Evolutionary conservation across 2,329 filamentous ascomycete genomes (phyloP).

Genomic region (Aspergillus sp.): DNA sequence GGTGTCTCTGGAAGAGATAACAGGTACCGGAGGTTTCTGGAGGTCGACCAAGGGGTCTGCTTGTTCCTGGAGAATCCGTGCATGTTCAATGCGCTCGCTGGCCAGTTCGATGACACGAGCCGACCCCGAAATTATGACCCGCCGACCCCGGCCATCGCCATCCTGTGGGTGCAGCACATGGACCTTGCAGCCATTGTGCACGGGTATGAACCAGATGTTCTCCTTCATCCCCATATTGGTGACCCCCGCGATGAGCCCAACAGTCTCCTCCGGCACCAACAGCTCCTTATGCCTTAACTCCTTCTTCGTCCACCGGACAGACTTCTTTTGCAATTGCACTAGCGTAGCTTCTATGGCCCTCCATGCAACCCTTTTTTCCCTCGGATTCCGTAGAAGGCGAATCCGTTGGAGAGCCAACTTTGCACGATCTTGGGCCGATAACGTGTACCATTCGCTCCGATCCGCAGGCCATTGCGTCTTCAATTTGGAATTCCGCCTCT

Average conservation of each 20-base stretch:
- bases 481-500: too few species aligned
- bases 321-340: slow-evolving; percentile 21
- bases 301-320: slow-evolving; percentile 11
- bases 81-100: slow-evolving; percentile 25
- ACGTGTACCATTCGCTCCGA: too few species aligned
- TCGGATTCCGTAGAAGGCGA: slow-evolving; percentile 7
- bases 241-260: slow-evolving; percentile 33
- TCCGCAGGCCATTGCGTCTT: too few species aligned
- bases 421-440: too few species aligned
- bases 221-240: slow-evolving; percentile 31
- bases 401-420: slow-evolving; percentile 26
- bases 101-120: slow-evolving; percentile 33
- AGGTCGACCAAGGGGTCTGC: slow-evolving; percentile 32
- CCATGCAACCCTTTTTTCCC: slow-evolving; percentile 16
- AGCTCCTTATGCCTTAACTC: slow-evolving; percentile 29
- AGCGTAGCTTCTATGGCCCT: slow-evolving; percentile 28
- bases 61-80: slow-evolving; percentile 22
- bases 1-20: slow-evolving; percentile 28
- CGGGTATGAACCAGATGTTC: slow-evolving; percentile 37
- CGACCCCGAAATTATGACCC: slow-evolving; percentile 36
- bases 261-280: slow-evolving; percentile 34
- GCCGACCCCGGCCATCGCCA: slow-evolving; percentile 33
- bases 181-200: slow-evolving; percentile 40
- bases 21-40: slow-evolving; percentile 27
- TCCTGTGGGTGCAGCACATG: slow-evolving; percentile 33